Conservation (phyloP, 345 rosid species). For the Boechera divaricarpa region DNA sequence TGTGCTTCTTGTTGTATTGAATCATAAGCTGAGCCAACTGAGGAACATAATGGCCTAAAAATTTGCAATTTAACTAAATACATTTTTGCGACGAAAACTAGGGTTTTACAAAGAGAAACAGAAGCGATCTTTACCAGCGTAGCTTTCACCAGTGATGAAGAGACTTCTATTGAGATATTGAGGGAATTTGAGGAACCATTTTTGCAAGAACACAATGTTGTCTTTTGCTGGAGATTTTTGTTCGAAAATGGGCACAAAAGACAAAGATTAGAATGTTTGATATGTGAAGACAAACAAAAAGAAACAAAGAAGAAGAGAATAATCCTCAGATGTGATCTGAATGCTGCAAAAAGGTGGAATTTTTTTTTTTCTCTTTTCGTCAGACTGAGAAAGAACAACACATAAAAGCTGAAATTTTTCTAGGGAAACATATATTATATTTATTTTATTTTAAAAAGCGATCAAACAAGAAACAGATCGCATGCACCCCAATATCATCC, state of each 20-base stretch:
- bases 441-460: conserved; percentile 27
- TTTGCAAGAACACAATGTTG: conserved; percentile 86
- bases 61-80: neutral
- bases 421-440: conserved; percentile 1
- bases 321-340: conserved; percentile 42
- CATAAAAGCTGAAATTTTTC: conserved; percentile 26
- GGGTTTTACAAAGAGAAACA: neutral
- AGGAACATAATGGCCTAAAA: conserved; percentile 79
- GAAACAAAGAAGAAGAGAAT: conserved; percentile 39
- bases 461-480: conserved; percentile 18
- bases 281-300: conserved; percentile 38
- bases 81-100: neutral
- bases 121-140: conserved; percentile 65
- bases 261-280: conserved; percentile 34
- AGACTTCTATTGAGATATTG: conserved; percentile 89
- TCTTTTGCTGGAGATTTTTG: conserved; percentile 63
- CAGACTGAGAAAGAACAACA: conserved; percentile 36
- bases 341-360: conserved; percentile 30
- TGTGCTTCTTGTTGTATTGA: conserved; percentile 65
- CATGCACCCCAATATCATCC: conserved; percentile 30
- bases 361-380: conserved; percentile 32
- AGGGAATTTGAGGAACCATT: conserved; percentile 87
- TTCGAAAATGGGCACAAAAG: conserved; percentile 38
- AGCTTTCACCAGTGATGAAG: conserved; percentile 95
- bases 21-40: conserved; percentile 82